Base-by-base conservation (phyloP, 352 stramenopile species). In the Pythium brassicae region DNA sequence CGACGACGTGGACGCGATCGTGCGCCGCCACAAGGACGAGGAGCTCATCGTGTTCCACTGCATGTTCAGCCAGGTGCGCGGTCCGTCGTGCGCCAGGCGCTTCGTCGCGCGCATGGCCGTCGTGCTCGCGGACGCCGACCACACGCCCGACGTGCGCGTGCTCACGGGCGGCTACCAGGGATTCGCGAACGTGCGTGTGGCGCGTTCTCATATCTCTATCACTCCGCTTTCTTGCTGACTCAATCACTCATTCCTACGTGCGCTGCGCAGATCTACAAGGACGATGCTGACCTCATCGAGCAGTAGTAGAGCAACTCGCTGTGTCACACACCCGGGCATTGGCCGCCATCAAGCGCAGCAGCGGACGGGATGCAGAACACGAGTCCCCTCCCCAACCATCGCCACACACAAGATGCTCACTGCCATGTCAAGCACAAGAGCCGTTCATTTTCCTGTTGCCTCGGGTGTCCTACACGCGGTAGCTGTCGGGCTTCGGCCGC, bases 41-140 rank as follows among this genome's bases (percentile, higher is more conserved):
- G 64, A 80, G 32, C 53, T 69, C 48, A 72, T 95, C 63, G 76
- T 95, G 25, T 93, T 95, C 59, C 85, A 95, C 67, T 95, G 85
- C 71, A 93, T 93, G 81, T 72, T 95, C 69, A 95, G 82, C 37
- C 85, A 94, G 62, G 69, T 94, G 44, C 85, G 85, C 37, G 85
- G 82, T 2, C 85, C 85, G 19, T 81, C 72, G n/a, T 94, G 85
- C 53, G 85, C 85, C 40, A 76, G 78, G 44, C 80, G 85, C 27
- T 92, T 94, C 53, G 71, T 83, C 53, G 65, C 69, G 53, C 81
- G 85, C 35, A 71, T 92, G 64, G 62, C 73, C 0, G 55, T 77
- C 26, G 59, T 86, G 46, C 51, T 87, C 20, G 65, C 83, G 25
- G 68, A 71, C n/a, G 65, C 47, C 7, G 70, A 69, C 2, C 57